Base-by-base conservation (phyloP, 164 flowering plant genomes). In the Kingdonia uniflora region DNA sequence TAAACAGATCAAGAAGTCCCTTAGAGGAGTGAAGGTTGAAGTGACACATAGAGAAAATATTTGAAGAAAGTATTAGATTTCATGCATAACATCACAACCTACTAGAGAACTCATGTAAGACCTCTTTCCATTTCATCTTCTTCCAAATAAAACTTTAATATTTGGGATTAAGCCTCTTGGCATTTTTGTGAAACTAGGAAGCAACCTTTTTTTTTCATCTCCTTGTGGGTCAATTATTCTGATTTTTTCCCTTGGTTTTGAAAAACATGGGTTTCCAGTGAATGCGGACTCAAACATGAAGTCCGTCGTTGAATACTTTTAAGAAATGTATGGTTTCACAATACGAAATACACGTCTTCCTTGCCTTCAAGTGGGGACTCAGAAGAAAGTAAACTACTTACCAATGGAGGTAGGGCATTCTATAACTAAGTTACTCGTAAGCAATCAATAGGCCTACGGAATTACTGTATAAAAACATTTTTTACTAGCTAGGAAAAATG, bases 21-120 rank as follows among this genome's bases (percentile, higher is more conserved):
- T 84, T 15, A 65, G 88, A 56, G 94, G 94, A 58, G 79, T 84
- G 42, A 84, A 84, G 75, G 94, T 84, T 59, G 94, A 84, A 62
- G 94, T 84, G 25, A 84, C 94, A 15, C 94, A 84, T 52, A 62
- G 94, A 59, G 85, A 76, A 40, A 74, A 64, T 72, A 84, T 84
- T 17, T 60, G 94, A 40, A 68, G 94, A 49, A 84, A 84, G 61
- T 84, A 84, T 48, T 81, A 88, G n/a, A 76, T 84, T 50, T 65
- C 94, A 19, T 88, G 94, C 54, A 65, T 84, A 67, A 84, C 94
- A 52, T 69, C 86, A 60, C 94, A 81, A 55, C 86, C 94, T 29
- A 84, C 94, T 19, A 68, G 94, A 60, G 94, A 84, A 66, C 77
- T 84, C 38, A 78, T 76, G 94, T 84, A 74, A 71, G 79, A 45